These are phyloP conservation scores for Dictyostelium firmibasis DNA, from an alignment of 78 protist species.

Conservation along the genomic window DNA sequence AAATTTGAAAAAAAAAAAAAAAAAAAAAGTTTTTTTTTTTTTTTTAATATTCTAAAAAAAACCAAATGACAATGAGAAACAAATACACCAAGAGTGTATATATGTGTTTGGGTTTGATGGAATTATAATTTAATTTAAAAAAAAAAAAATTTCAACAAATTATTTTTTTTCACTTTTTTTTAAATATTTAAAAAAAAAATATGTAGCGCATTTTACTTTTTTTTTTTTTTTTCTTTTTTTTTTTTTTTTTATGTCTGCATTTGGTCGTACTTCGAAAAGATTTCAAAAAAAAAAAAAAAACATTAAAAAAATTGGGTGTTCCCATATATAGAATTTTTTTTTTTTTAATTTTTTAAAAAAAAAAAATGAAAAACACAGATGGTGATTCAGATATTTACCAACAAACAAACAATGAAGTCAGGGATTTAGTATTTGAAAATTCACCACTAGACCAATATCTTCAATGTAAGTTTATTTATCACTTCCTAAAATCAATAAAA, in stretches of 20 bases:
- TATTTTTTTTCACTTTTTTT: too few species aligned
- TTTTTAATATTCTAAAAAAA: too few species aligned
- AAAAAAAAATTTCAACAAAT: neutral
- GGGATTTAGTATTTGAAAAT: slow-evolving; percentile 20
- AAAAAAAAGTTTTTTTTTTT: too few species aligned
- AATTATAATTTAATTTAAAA: too few species aligned
- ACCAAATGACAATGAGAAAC: neutral
- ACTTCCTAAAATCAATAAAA: neutral
- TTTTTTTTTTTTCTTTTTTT: too few species aligned
- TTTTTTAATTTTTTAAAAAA: too few species aligned
- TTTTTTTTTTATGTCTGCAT: too few species aligned
- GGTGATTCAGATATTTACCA: neutral
- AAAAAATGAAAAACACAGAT: neutral
- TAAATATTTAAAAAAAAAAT: too few species aligned
- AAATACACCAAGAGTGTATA: neutral
- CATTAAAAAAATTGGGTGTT: neutral
- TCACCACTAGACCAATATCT: slow-evolving; percentile 43
- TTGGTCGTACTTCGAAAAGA: neutral
- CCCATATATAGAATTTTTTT: neutral
- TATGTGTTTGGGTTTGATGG: neutral
- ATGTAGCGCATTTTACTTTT: neutral
- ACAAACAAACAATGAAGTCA: neutral
- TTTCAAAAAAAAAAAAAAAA: neutral
- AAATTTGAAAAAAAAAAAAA: too few species aligned
- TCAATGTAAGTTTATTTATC: neutral